Conservation (phyloP, 352 stramenopile species). For the Saprolegnia parasitica region DNA sequence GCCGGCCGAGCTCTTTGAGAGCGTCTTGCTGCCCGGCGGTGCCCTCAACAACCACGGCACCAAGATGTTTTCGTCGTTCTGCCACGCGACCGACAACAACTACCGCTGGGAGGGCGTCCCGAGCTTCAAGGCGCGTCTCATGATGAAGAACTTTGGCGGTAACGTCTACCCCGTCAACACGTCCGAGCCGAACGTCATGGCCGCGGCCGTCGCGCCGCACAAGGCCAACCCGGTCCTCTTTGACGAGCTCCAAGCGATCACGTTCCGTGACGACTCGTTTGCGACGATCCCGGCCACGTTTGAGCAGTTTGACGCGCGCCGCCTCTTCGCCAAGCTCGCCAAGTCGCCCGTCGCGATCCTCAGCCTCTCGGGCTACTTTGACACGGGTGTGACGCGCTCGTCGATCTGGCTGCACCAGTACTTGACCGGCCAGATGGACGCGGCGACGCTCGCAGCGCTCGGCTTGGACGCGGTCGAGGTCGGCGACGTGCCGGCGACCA, state of each 20-base stretch:
- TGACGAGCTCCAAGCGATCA: conserved; percentile 43
- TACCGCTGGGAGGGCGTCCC: conserved; percentile 70
- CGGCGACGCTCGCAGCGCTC: conserved; percentile 45
- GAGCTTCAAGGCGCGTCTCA: conserved; percentile 65
- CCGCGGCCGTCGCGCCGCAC: conserved; percentile 61
- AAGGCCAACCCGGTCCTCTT: conserved; percentile 53
- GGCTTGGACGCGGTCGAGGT: conserved; percentile 43
- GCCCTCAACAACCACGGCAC: conserved; percentile 69
- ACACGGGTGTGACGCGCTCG: conserved; percentile 65
- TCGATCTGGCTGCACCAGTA: conserved; percentile 76
- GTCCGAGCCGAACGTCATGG: conserved; percentile 50
- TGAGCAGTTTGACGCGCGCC: conserved; percentile 48
- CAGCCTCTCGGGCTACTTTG: conserved; percentile 70
- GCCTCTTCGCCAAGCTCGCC: conserved; percentile 55
- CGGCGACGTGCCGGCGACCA: conserved; percentile 36
- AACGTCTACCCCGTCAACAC: conserved; percentile 79
- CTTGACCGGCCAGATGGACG: conserved; percentile 69
- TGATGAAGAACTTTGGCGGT: conserved; percentile 82
- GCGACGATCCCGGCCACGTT: conserved; percentile 40
- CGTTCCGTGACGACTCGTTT: conserved; percentile 65
- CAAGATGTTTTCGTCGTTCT: conserved; percentile 65
- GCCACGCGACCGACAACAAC: conserved; percentile 65
- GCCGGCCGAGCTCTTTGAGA: conserved; percentile 60
- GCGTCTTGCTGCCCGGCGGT: conserved; percentile 68
- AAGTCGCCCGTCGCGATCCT: conserved; percentile 65